Percentiles rank a stretch among this genome's conserved stretches.
Conservation (phyloP, 768 basidiomycete genomes). For the Megacollybia marginata region DNA sequence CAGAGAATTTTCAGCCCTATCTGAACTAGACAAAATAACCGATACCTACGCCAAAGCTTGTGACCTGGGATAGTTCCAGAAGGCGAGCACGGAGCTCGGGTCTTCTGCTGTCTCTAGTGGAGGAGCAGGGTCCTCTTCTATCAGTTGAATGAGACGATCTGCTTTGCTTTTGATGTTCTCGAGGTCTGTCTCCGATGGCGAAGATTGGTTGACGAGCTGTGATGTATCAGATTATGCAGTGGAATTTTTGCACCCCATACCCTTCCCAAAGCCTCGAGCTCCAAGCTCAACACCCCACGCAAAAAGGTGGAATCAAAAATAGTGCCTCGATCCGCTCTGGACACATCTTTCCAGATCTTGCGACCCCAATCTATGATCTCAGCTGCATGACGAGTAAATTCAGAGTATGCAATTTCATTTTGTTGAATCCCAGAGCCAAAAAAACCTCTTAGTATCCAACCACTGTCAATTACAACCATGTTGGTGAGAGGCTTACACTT, state of each 20-base stretch:
- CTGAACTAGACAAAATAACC: background rate
- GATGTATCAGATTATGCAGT: background rate
- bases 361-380: slow-evolving; percentile 7
- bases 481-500: no score
- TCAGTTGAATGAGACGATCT: slow-evolving; percentile 5
- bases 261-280: slow-evolving; percentile 11
- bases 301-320: slow-evolving; percentile 11
- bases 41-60: slow-evolving; percentile 8
- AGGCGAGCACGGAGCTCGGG: slow-evolving; percentile 6
- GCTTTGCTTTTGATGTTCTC: slow-evolving; percentile 7
- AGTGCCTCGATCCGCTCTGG: slow-evolving; percentile 2
- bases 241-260: background rate
- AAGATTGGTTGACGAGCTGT: background rate
- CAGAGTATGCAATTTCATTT: slow-evolving; percentile 4
- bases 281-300: slow-evolving; percentile 7
- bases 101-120: background rate
- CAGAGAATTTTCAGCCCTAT: background rate
- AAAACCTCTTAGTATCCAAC: slow-evolving; percentile 12
- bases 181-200: background rate
- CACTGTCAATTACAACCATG: slow-evolving; percentile 1
- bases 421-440: background rate
- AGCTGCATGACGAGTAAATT: slow-evolving; percentile 4
- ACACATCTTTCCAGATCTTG: slow-evolving; percentile 4
- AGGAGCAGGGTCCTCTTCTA: slow-evolving; percentile 5
- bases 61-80: slow-evolving; percentile 9